Evolutionary conservation across 352 stramenopile genomes (phyloP).

Genomic region (Aphanomyces euteiches): DNA sequence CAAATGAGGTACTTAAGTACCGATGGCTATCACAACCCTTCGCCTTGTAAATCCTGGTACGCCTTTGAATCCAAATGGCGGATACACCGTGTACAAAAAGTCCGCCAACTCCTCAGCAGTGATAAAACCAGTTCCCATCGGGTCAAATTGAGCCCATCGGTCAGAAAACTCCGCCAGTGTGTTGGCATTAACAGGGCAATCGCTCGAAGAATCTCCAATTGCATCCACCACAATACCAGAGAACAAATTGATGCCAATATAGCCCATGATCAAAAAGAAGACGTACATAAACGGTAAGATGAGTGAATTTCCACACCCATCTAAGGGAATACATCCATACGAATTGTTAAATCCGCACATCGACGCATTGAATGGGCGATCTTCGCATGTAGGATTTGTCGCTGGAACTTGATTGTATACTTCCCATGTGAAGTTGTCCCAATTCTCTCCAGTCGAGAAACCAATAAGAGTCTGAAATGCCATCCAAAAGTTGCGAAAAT

Average conservation of each 20-base stretch:
- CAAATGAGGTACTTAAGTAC: background rate
- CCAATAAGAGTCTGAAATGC: constrained; percentile 68
- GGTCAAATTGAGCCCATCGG: constrained; percentile 50
- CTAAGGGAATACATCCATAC: constrained; percentile 48
- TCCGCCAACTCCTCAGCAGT: constrained; percentile 36
- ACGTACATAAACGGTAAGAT: constrained; percentile 72
- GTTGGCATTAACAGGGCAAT: constrained; percentile 38
- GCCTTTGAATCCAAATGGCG: constrained; percentile 40
- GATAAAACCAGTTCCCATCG: constrained; percentile 50
- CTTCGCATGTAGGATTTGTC: constrained; percentile 32
- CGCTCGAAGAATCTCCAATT: constrained; percentile 50
- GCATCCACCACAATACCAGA: constrained; percentile 62
- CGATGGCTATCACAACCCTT: background rate
- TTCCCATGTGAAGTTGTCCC: constrained; percentile 90
- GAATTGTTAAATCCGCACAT: constrained; percentile 61
- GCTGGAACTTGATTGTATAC: constrained; percentile 55
- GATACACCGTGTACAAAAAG: constrained; percentile 38
- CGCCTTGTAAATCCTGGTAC: background rate
- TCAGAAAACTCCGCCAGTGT: constrained; percentile 48
- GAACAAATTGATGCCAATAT: constrained; percentile 66
- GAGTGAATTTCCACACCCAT: constrained; percentile 59
- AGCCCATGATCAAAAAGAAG: constrained; percentile 79
- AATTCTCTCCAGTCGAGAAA: constrained; percentile 89
- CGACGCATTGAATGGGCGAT: constrained; percentile 46
- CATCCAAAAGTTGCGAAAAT: constrained; percentile 83